Evolutionary conservation across 305 asterid species (phyloP).

Genomic region (Stenogyne calaminthoides): DNA sequence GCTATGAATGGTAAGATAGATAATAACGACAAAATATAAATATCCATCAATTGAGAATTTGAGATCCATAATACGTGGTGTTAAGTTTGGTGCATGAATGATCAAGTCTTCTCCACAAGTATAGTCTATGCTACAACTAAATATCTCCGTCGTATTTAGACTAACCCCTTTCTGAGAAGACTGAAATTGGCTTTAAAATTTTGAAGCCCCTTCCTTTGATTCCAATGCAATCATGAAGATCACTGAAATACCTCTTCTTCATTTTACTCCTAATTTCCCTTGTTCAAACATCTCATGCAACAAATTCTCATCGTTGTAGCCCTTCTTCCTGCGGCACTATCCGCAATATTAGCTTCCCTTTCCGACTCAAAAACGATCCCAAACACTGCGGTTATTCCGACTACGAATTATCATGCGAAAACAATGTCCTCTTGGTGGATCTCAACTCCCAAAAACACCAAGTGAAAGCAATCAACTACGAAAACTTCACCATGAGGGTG

Average conservation of each 20-base stretch:
- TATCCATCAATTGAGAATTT: no score
- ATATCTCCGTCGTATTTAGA: background rate
- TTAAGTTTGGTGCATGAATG: no score
- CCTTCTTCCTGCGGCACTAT: slow-evolving; percentile 31
- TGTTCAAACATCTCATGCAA: background rate
- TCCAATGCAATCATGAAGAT: background rate
- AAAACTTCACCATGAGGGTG: slow-evolving; percentile 24
- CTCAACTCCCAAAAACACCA: background rate
- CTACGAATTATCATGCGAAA: no score
- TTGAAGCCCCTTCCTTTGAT: no score
- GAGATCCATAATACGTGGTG: background rate
- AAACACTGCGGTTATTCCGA: no score
- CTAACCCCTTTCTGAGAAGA: no score
- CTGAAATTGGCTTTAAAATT: no score
- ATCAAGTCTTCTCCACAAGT: no score
- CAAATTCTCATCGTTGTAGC: background rate
- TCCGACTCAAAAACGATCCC: background rate
- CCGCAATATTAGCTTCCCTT: slow-evolving; percentile 31
- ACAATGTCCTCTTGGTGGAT: no score
- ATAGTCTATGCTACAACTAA: no score
- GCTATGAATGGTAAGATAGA: no score
- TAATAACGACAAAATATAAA: no score
- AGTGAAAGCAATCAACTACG: slow-evolving; percentile 27
- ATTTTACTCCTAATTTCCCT: background rate
- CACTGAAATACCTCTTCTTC: background rate